A percentile compares a stretch with the other conserved stretches of the same genome.
phyloP scores from a whole-genome alignment of 108 stramenopile species.

The Nitzschia inconspicua region DNA sequence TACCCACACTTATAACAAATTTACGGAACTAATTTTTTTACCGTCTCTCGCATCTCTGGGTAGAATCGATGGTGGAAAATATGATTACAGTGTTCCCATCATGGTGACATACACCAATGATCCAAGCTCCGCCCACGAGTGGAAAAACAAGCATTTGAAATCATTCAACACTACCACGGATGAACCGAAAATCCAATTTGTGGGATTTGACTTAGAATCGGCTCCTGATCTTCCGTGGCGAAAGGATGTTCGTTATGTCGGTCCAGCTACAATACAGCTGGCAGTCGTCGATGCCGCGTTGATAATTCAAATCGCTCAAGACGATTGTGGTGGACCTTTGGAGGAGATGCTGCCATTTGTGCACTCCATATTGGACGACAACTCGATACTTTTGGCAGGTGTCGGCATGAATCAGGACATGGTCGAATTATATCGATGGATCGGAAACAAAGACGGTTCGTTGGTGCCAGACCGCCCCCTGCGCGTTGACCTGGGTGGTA shows the following conservation, averaged over 20 bases:
- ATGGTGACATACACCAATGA: too few relatives aligned
- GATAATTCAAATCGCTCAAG: conserved; percentile 7
- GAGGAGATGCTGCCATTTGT: conserved; percentile 11
- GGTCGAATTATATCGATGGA: conserved; percentile 47
- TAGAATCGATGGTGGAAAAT: too few relatives aligned
- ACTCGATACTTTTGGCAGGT: conserved; percentile 38
- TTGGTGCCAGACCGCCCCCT: too few relatives aligned
- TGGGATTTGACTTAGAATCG: conserved; percentile 12
- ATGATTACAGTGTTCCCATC: too few relatives aligned
- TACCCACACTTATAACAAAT: too few relatives aligned
- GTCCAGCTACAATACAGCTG: conserved; percentile 4
- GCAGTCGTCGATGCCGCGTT: background rate
- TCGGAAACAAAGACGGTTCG: too few relatives aligned
- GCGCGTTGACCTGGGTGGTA: conserved; percentile 42
- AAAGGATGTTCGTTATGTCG: background rate
- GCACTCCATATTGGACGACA: conserved; percentile 2
- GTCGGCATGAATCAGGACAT: conserved; percentile 54
- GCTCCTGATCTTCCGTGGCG: conserved; percentile 10
- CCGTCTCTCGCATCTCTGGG: too few relatives aligned
- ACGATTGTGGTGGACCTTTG: conserved; percentile 15
- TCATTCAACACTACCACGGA: too few relatives aligned
- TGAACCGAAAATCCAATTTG: too few relatives aligned
- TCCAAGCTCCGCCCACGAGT: too few relatives aligned
- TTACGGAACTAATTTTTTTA: too few relatives aligned
- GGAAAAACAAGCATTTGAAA: too few relatives aligned